Conservation (phyloP, 1,284 basidiomycete species). For the Phellinidium pouzarii region DNA sequence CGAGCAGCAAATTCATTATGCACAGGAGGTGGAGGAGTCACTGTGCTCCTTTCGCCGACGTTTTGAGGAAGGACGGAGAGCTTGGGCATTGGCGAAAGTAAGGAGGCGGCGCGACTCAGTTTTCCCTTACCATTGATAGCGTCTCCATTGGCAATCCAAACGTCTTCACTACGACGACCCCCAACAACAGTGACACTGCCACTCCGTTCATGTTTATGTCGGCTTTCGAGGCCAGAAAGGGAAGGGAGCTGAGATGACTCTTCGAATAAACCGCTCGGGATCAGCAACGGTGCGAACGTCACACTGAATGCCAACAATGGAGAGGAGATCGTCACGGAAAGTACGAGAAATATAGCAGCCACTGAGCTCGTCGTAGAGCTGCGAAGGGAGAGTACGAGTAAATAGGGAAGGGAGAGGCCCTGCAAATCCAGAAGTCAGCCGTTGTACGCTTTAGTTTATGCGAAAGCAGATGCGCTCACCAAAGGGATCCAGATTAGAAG, state of each 20-base stretch:
- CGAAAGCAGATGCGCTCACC: slow-evolving; percentile 35
- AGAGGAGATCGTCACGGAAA: slow-evolving; percentile 59
- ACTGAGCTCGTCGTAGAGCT: slow-evolving; percentile 31
- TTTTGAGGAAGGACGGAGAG: slow-evolving; percentile 54
- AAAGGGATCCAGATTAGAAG: slow-evolving; percentile 58
- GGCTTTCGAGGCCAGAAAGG: slow-evolving; percentile 39
- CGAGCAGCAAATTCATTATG: not conserved
- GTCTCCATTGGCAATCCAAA: slow-evolving; percentile 62
- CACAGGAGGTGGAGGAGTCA: not conserved
- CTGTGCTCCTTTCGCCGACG: not conserved
- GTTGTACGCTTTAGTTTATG: slow-evolving; percentile 15
- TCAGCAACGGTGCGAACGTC: slow-evolving; percentile 53
- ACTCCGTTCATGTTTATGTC: slow-evolving; percentile 61
- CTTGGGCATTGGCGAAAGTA: slow-evolving; percentile 55
- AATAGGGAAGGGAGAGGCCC: slow-evolving; percentile 54
- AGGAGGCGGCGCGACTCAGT: slow-evolving; percentile 48
- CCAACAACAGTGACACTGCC: slow-evolving; percentile 60
- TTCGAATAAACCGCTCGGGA: slow-evolving; percentile 58
- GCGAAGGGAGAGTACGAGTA: slow-evolving; percentile 38
- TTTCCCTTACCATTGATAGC: slow-evolving; percentile 57
- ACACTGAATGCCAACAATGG: slow-evolving; percentile 58
- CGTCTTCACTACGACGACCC: slow-evolving; percentile 59
- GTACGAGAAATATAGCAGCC: slow-evolving; percentile 42
- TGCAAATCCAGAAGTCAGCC: slow-evolving; percentile 24
- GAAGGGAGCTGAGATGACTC: slow-evolving; percentile 37